Conservation (phyloP, 176 grass and related monocot species). For the Themeda triandra region DNA sequence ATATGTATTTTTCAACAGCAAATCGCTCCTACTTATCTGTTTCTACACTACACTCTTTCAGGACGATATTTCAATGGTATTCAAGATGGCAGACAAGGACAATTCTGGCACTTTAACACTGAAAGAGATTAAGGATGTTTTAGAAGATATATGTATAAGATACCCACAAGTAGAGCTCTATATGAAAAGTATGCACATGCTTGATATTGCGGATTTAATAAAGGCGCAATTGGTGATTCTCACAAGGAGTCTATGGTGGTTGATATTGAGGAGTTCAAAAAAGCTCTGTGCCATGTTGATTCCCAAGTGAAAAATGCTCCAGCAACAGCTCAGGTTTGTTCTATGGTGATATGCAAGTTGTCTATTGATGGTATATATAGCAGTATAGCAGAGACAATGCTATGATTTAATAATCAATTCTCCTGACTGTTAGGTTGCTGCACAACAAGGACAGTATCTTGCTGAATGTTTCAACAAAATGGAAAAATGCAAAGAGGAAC, state of each 20-base stretch:
- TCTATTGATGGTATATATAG: background rate
- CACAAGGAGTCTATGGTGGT: constrained; percentile 60
- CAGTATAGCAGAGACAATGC: background rate
- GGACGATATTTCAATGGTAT: constrained; percentile 78
- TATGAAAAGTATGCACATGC: constrained; percentile 92
- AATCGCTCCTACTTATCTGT: constrained; percentile 7
- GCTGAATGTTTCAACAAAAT: constrained; percentile 91
- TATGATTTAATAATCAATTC: constrained; percentile 6
- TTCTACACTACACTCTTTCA: constrained; percentile 29
- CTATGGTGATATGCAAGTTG: background rate
- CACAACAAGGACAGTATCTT: constrained; percentile 97
- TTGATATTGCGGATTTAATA: constrained; percentile 69
- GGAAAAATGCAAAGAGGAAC: constrained; percentile 61
- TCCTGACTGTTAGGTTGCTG: constrained; percentile 56
- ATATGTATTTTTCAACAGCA: background rate
- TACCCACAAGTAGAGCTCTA: constrained; percentile 96
- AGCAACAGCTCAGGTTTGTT: constrained; percentile 82
- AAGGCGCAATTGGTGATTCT: constrained; percentile 55
- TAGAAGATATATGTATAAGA: constrained; percentile 82
- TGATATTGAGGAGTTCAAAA: constrained; percentile 96
- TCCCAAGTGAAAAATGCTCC: constrained; percentile 86
- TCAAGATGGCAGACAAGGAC: constrained; percentile 69
- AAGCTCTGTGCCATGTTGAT: constrained; percentile 67
- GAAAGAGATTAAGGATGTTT: constrained; percentile 73
- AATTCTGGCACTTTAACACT: constrained; percentile 80